Evolutionary conservation across 1,284 basidiomycete genomes (phyloP).

Genomic region (Puccinia novopanici): DNA sequence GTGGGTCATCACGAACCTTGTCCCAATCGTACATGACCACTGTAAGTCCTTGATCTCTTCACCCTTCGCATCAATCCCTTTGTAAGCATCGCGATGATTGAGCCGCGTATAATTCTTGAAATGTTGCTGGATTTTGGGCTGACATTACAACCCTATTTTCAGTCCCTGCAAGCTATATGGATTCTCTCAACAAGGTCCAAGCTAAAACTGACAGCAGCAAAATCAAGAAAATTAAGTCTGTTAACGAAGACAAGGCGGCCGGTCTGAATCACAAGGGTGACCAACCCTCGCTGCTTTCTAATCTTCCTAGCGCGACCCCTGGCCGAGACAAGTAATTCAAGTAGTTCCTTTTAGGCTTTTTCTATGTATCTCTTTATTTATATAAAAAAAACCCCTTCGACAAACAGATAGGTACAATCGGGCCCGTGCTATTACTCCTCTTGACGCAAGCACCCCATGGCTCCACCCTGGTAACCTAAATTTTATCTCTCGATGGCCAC

Average conservation of each 20-base stretch:
- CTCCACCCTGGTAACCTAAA: neutral
- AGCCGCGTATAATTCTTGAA: neutral
- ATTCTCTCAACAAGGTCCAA: conserved; percentile 42
- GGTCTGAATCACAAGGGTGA: neutral
- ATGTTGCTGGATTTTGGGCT: neutral
- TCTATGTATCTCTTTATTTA: neutral
- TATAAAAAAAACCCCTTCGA: neutral
- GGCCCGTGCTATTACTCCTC: neutral
- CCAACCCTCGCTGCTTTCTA: neutral
- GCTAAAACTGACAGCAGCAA: conserved; percentile 28
- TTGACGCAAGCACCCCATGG: neutral
- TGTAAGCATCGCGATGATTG: too few relatives aligned
- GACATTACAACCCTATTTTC: too few relatives aligned
- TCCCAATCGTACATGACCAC: conserved; percentile 48
- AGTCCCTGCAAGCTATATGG: conserved; percentile 50
- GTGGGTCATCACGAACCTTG: conserved; percentile 19
- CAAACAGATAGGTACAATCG: neutral
- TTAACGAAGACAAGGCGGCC: neutral
- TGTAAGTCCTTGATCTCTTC: conserved; percentile 15
- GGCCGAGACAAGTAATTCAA: conserved; percentile 28
- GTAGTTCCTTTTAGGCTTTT: too few relatives aligned
- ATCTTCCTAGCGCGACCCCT: neutral
- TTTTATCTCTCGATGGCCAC: neutral
- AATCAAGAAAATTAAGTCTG: conserved; percentile 21
- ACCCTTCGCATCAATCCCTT: neutral